These are phyloP conservation scores for Glomus cerebriforme DNA, from an alignment of 192 early-diverging fungal species.

Conservation along the genomic window DNA sequence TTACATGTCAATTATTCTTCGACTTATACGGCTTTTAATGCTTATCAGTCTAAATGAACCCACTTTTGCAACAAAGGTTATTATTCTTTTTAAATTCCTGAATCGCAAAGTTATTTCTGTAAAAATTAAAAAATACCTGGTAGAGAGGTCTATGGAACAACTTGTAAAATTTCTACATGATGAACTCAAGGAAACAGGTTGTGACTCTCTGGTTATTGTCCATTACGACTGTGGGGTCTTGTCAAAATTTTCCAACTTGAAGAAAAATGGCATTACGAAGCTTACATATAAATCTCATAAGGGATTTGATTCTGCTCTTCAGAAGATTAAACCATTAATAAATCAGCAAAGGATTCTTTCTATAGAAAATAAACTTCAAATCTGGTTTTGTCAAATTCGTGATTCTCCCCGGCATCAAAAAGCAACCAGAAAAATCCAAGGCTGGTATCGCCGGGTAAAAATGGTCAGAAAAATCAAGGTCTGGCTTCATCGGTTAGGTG, in stretches of 20 bases:
- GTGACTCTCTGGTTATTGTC: conserved; percentile 12
- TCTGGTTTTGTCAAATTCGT: not conserved
- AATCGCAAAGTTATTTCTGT: not conserved
- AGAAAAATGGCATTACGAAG: not conserved
- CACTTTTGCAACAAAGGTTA: not conserved
- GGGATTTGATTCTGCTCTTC: conserved; percentile 15
- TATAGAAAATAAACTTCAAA: not conserved
- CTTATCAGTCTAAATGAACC: conserved; percentile 15
- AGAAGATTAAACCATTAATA: not conserved
- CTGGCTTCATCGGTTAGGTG: too few relatives aligned
- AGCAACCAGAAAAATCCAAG: conserved; percentile 11
- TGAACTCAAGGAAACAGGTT: conserved; percentile 2
- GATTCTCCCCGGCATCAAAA: not conserved
- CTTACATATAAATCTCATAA: conserved; percentile 7
- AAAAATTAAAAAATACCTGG: conserved; percentile 10
- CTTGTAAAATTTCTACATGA: not conserved
- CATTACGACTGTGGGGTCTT: not conserved
- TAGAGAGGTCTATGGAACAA: not conserved
- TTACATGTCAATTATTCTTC: conserved; percentile 19
- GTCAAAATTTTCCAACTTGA: not conserved
- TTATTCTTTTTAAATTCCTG: not conserved
- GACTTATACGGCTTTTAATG: conserved; percentile 20
- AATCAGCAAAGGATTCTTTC: not conserved
- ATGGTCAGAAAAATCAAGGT: too few relatives aligned
- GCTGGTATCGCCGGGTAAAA: not conserved